Evolutionary conservation across 1,284 basidiomycete genomes (phyloP).

Genomic region (Inonotus hispidus): DNA sequence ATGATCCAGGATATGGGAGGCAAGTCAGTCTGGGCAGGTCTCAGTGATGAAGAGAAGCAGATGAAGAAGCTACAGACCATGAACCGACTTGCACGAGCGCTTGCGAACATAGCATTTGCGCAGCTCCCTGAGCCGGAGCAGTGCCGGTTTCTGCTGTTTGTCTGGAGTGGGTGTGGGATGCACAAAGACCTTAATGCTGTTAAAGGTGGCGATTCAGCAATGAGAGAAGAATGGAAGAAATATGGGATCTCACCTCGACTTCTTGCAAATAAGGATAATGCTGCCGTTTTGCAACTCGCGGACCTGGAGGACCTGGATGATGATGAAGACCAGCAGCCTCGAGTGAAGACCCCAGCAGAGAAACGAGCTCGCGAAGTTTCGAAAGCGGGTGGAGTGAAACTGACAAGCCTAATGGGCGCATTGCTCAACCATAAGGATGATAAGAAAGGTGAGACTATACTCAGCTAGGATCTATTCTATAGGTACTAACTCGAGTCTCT

Average conservation of each 20-base stretch:
- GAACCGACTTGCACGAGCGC: background rate
- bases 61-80: background rate
- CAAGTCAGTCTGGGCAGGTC: background rate
- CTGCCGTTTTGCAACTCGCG: background rate
- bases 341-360: constrained; percentile 18
- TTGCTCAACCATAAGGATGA: constrained; percentile 33
- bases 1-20: background rate
- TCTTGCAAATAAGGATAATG: too few relatives aligned
- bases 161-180: constrained; percentile 35
- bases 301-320: background rate
- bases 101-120: constrained; percentile 22
- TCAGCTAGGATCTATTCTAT: too few relatives aligned
- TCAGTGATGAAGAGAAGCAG: background rate
- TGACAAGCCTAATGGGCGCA: constrained; percentile 26
- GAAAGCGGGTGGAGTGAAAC: constrained; percentile 28
- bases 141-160: constrained; percentile 23
- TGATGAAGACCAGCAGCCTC: background rate
- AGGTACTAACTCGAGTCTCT: too few relatives aligned
- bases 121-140: constrained; percentile 22
- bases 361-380: too few relatives aligned
- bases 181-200: constrained; percentile 38
- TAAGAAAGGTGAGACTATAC: too few relatives aligned
- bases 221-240: constrained; percentile 25
- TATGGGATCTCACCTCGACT: background rate
- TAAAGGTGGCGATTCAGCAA: constrained; percentile 28